A percentile compares a stretch with the other conserved stretches of the same genome.
phyloP scores from a whole-genome alignment of 306 rosid species.

The Pterocarpus macrocarpus region DNA sequence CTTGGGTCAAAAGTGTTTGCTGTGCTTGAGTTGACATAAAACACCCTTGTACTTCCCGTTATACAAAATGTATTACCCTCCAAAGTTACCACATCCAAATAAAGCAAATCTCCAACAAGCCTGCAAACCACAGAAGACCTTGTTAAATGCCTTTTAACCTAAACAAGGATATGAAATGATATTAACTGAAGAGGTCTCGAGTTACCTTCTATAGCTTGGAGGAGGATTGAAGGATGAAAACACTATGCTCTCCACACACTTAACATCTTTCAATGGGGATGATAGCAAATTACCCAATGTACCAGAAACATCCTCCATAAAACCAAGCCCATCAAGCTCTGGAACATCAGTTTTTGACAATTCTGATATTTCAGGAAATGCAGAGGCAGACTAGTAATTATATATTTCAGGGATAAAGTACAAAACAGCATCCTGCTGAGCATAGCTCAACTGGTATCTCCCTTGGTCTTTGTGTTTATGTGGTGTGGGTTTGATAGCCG shows the following conservation, averaged over 20 bases:
- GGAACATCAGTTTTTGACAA: slow-evolving; percentile 63
- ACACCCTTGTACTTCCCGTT: slow-evolving; percentile 74
- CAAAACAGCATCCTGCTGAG: slow-evolving; percentile 6
- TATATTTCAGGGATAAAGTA: neutral
- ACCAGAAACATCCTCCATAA: slow-evolving; percentile 81
- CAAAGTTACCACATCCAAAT: slow-evolving; percentile 79
- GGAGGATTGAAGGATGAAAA: slow-evolving; percentile 92
- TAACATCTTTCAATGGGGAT: slow-evolving; percentile 68
- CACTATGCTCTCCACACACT: slow-evolving; percentile 76
- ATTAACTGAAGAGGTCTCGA: slow-evolving; percentile 12
- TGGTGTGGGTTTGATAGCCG: neutral
- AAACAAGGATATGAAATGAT: slow-evolving; percentile 17
- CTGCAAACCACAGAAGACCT: slow-evolving; percentile 53
- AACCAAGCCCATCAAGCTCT: slow-evolving; percentile 76
- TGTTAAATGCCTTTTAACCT: slow-evolving; percentile 5
- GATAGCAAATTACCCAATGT: slow-evolving; percentile 70
- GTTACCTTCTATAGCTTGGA: slow-evolving; percentile 87
- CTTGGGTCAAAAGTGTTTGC: slow-evolving; percentile 67
- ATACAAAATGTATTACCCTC: slow-evolving; percentile 80
- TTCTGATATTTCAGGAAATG: slow-evolving; percentile 53
- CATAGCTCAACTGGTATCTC: neutral
- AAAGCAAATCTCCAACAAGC: slow-evolving; percentile 89
- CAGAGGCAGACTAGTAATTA: slow-evolving; percentile 38
- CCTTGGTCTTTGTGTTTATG: neutral
- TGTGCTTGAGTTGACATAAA: slow-evolving; percentile 80